Evolutionary conservation across 2,329 filamentous ascomycete species (phyloP).

Genomic region (Xenoacremonium recifei): DNA sequence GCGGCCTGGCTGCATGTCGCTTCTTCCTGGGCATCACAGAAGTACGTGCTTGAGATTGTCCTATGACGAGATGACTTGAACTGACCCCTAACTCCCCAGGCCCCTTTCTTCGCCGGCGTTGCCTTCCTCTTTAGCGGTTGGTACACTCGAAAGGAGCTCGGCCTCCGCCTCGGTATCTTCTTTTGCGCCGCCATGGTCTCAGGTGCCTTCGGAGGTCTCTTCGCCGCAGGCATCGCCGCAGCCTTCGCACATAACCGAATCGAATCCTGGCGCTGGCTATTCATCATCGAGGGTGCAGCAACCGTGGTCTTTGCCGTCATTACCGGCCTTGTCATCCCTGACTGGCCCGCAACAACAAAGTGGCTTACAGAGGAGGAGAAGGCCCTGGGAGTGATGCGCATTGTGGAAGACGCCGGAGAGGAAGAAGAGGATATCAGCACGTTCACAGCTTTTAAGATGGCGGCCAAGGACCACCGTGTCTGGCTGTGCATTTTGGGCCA

Average conservation of each 20-base stretch:
- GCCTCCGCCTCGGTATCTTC: conserved; percentile 28
- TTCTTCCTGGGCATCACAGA: conserved; percentile 22
- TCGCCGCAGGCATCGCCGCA: conserved; percentile 41
- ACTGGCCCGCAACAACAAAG: conserved; percentile 12
- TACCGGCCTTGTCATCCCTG: conserved; percentile 9
- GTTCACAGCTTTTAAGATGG: conserved; percentile 24
- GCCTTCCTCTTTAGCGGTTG: conserved; percentile 27
- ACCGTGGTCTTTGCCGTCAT: conserved; percentile 2
- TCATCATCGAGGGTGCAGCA: conserved; percentile 10
- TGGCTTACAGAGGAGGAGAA: conserved; percentile 11
- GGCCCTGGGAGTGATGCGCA: conserved; percentile 8
- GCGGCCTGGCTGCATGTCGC: conserved; percentile 14
- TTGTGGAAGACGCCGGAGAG: conserved; percentile 13
- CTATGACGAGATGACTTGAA: not conserved
- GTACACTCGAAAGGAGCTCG: conserved; percentile 27
- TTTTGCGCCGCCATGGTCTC: conserved; percentile 32
- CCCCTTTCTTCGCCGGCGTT: conserved; percentile 26
- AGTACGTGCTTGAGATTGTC: conserved; percentile 1
- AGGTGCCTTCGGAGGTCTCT: conserved; percentile 44
- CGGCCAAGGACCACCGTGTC: conserved; percentile 23
- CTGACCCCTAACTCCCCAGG: conserved; percentile 1
- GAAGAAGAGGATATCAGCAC: conserved; percentile 19
- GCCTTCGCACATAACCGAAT: conserved; percentile 12
- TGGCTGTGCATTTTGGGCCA: conserved; percentile 27
- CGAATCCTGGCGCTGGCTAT: conserved; percentile 14